These are phyloP conservation scores for Vitis amurensis DNA, from an alignment of 164 flowering plant species.

Conservation along the genomic window DNA sequence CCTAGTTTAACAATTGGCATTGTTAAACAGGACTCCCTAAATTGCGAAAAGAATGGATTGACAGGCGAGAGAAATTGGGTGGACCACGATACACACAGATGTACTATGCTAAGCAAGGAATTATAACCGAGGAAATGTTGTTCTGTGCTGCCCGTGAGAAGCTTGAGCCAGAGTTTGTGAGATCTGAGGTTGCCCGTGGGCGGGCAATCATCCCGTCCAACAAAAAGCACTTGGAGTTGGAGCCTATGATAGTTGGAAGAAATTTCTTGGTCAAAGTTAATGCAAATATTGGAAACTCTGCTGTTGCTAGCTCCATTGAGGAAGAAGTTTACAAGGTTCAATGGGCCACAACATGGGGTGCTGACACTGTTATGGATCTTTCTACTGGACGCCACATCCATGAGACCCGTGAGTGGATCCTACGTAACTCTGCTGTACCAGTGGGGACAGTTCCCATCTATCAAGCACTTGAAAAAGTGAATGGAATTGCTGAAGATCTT, in stretches of 20 bases:
- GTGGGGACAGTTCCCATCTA: conserved; percentile 99
- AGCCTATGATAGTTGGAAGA: conserved; percentile 97
- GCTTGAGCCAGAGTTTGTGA: conserved; percentile 94
- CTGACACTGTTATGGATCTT: conserved; percentile 97
- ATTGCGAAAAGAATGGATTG: conserved; percentile 86
- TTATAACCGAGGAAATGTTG: conserved; percentile 96
- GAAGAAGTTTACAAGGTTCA: conserved; percentile 99
- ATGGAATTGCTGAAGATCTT: conserved; percentile 94
- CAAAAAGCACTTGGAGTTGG: conserved; percentile 94
- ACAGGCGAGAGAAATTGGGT: conserved; percentile 70
- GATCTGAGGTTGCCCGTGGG: conserved; percentile 98
- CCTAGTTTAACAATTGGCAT: not conserved
- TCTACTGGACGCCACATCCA: conserved; percentile 99
- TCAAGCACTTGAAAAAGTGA: conserved; percentile 97
- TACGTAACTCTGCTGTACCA: conserved; percentile 94
- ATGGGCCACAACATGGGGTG: conserved; percentile 99
- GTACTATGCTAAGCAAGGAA: conserved; percentile 94
- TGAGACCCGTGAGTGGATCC: conserved; percentile 99
- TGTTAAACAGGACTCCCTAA: conserved; percentile 74
- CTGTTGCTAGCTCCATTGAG: conserved; percentile 96
- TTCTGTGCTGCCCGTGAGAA: conserved; percentile 94
- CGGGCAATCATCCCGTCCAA: conserved; percentile 98
- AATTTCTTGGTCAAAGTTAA: conserved; percentile 96
- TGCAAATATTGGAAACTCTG: conserved; percentile 99
- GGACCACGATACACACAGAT: conserved; percentile 90